Base-by-base conservation (phyloP, 805 yeast species). In the Metschnikowia koreensis region DNA sequence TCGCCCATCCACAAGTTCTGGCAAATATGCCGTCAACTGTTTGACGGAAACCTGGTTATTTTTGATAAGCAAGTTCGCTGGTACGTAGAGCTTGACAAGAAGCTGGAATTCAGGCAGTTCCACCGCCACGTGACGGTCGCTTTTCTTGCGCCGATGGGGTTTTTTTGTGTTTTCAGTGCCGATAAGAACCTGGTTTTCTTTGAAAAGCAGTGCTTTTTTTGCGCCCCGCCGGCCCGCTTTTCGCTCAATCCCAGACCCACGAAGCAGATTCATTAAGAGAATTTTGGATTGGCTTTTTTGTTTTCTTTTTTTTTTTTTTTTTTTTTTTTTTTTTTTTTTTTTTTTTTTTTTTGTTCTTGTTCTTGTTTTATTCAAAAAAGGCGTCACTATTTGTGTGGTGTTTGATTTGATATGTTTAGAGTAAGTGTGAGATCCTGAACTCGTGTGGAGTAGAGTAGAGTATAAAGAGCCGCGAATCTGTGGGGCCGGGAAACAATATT, bases 81-180 rank as follows among this genome's bases (percentile, higher is more conserved):
- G 77, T 6, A 71, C 69, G 54, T 60, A 71, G 31, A 73, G 57
- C 50, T 59, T 62, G 49, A 65, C 70, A 15, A 73, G 62, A 12
- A 74, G 60, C 54, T 54, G 22, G 79, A 81, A 55, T 68, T 74
- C 42, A 41, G 60, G 39, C 77, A 86, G 85, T 65, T 82, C 48
- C 70, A 81, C 29, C 58, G 70, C 31, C 73, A 75, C 49, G 68
- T 82, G 28, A 22, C 61, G 56, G n/a, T 54, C 59, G 38, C 42
- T 47, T 31, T 43, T 54, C 46, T 47, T 53, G 17, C 46, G 47
- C 13, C 38, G 29, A n/a, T 33, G 38, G 3, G 51, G 15, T n/a
- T 48, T 40, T 11, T 40, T 33, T n/a, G 34, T 34, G 2, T 38
- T 29, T 26, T 52, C 56, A 10, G 41, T 45, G 10, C 52, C 47